Evolutionary conservation across 306 rosid species (phyloP).

Genomic region (Cucumis melo): DNA sequence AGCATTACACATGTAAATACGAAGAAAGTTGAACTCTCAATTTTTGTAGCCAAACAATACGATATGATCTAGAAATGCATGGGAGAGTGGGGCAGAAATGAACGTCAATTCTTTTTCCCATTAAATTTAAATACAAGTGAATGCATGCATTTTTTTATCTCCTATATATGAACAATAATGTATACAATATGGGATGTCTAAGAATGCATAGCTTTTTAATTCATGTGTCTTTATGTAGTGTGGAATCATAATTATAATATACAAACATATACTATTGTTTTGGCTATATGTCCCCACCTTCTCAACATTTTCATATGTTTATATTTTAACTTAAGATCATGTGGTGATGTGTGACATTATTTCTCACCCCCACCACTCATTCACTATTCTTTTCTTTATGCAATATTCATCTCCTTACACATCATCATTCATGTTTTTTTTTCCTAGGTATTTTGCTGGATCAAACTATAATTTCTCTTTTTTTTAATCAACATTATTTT

Average conservation of each 20-base stretch:
- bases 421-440: not conserved
- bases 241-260: not conserved
- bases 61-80: not conserved
- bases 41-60: not conserved
- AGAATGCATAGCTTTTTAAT: not conserved
- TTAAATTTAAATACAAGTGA: not conserved
- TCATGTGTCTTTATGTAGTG: not conserved
- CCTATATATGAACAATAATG: not conserved
- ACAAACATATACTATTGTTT: not conserved
- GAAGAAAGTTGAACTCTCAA: not conserved
- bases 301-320: not conserved
- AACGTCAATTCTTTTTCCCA: not conserved
- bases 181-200: slow-evolving; percentile 6
- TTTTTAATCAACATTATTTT: too few species aligned
- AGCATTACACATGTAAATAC: too few species aligned
- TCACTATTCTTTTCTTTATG: not conserved
- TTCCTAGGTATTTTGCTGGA: too few species aligned
- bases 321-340: not conserved
- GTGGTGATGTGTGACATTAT: not conserved
- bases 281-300: not conserved
- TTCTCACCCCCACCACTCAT: not conserved
- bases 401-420: not conserved
- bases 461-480: too few species aligned
- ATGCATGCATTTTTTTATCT: not conserved
- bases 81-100: not conserved